A percentile compares a stretch with the other conserved stretches of the same genome.
Evolutionary conservation across 2,329 filamentous ascomycete species (phyloP).

Genomic region (Juglanconis oblonga): DNA sequence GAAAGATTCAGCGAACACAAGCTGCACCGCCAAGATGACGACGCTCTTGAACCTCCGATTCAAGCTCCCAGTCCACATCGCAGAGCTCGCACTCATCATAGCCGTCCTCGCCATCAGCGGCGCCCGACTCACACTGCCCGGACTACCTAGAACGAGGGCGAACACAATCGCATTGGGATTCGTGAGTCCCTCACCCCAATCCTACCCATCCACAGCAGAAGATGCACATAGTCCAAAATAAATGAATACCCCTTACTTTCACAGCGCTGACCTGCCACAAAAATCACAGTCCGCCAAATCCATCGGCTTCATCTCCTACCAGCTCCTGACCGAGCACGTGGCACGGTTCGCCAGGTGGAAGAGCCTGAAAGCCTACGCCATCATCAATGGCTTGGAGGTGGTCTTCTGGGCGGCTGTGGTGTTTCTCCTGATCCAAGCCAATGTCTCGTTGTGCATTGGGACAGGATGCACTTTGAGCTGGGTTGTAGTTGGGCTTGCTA

Average conservation of each 20-base stretch:
- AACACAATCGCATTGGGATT: constrained; percentile 22
- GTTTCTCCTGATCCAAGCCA: constrained; percentile 26
- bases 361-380: constrained; percentile 37
- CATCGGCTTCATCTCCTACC: constrained; percentile 37
- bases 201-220: too few species aligned
- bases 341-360: constrained; percentile 31
- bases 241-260: neutral
- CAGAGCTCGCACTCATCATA: constrained; percentile 10
- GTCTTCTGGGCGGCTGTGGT: constrained; percentile 39
- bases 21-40: neutral
- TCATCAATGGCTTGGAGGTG: constrained; percentile 39
- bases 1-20: neutral
- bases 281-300: constrained; percentile 32
- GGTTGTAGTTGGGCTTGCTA: constrained; percentile 6
- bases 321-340: constrained; percentile 36
- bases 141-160: constrained; percentile 8
- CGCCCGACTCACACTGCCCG: constrained; percentile 9
- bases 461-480: constrained; percentile 20
- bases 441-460: constrained; percentile 18
- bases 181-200: constrained; percentile 7
- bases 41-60: constrained; percentile 7
- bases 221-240: neutral
- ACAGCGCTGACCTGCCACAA: neutral
- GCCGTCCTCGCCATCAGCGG: constrained; percentile 10
- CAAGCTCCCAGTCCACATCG: constrained; percentile 14